These are phyloP conservation scores for Onygena corvina DNA, from an alignment of 2,329 filamentous ascomycete species.

Conservation along the genomic window DNA sequence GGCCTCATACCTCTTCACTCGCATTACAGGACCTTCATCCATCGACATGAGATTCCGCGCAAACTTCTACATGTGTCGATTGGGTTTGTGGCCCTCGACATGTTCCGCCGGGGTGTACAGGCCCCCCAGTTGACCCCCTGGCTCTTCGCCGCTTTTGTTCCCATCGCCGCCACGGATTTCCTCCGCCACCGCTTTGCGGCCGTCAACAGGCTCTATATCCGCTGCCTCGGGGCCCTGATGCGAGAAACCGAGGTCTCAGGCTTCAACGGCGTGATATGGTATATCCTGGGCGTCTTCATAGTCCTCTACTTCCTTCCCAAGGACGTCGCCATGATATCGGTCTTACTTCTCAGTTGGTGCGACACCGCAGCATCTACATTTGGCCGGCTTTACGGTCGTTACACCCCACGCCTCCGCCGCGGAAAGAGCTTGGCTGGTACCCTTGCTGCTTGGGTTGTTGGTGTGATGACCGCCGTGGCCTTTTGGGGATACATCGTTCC, in stretches of 20 bases:
- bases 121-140: conserved; percentile 68
- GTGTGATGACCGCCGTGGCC: conserved; percentile 65
- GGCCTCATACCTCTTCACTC: conserved; percentile 91
- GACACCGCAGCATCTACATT: conserved; percentile 95
- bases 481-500: conserved; percentile 87
- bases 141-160: conserved; percentile 66
- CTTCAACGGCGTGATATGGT: conserved; percentile 96
- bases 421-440: conserved; percentile 91
- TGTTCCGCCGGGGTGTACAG: conserved; percentile 72
- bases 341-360: conserved; percentile 91
- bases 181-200: conserved; percentile 69
- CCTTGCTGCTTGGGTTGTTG: conserved; percentile 67
- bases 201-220: conserved; percentile 81
- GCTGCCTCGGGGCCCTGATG: conserved; percentile 78
- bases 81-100: conserved; percentile 78
- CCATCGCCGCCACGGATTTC: conserved; percentile 70
- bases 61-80: conserved; percentile 93
- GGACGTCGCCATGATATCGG: conserved; percentile 78
- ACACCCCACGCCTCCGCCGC: conserved; percentile 70
- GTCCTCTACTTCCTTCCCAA: conserved; percentile 83
- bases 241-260: conserved; percentile 87
- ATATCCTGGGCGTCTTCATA: conserved; percentile 78
- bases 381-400: conserved; percentile 74
- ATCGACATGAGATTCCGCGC: conserved; percentile 92
- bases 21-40: conserved; percentile 81